phyloP scores from a whole-genome alignment of 768 basidiomycete genomes.

The Suillus variegatus region DNA sequence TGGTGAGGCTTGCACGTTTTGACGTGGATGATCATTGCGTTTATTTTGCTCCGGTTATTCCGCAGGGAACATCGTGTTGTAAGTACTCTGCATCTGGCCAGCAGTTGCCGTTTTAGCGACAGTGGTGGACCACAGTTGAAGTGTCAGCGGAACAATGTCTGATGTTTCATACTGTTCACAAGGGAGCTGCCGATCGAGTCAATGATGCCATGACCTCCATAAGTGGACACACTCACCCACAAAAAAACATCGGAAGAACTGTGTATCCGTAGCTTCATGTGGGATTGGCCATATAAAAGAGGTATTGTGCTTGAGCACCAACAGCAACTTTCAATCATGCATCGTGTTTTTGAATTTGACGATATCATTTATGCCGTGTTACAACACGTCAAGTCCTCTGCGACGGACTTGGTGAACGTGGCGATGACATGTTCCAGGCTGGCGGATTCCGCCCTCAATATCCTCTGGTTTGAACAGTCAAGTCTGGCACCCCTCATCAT shows the following conservation, averaged over 20 bases:
- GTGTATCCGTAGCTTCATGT: not conserved
- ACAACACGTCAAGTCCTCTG: not conserved
- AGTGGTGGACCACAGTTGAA: too few relatives aligned
- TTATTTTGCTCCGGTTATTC: too few relatives aligned
- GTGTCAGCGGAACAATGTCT: not conserved
- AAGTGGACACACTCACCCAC: not conserved
- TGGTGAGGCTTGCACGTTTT: too few relatives aligned
- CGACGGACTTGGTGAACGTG: not conserved
- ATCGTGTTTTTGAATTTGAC: not conserved
- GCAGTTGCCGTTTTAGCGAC: too few relatives aligned
- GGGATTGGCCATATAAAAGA: not conserved
- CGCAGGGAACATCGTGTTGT: too few relatives aligned
- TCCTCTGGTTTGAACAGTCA: not conserved
- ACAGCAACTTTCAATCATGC: not conserved
- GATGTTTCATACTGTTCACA: not conserved
- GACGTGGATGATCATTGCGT: too few relatives aligned
- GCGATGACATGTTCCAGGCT: not conserved
- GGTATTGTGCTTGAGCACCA: not conserved
- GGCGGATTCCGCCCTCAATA: not conserved
- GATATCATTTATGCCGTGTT: not conserved
- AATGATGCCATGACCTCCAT: not conserved
- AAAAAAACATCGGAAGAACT: not conserved
- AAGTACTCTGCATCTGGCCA: too few relatives aligned
- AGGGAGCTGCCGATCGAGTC: not conserved
- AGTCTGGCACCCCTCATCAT: not conserved